A percentile compares a stretch with the other conserved stretches of the same genome.
These are phyloP conservation scores for Malassezia cuniculi DNA, from an alignment of 1,284 basidiomycete species.

Conservation along the genomic window DNA sequence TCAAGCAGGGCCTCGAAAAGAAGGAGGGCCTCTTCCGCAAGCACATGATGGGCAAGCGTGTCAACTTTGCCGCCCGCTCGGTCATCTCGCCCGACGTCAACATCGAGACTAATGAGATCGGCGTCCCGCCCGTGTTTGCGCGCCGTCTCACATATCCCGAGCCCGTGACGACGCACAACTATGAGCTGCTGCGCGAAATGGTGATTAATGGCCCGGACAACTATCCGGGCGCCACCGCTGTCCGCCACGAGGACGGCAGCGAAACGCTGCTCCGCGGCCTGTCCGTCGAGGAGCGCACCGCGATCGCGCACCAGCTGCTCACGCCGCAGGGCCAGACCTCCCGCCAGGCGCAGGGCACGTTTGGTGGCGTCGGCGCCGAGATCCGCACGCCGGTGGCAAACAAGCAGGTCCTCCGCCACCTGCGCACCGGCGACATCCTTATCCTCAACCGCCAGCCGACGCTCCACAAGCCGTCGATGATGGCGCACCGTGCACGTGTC, in stretches of 20 bases:
- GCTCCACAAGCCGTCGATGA: conserved; percentile 99
- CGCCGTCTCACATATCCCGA: conserved; percentile 94
- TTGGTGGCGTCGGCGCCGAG: conserved; percentile 35
- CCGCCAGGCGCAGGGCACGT: conserved; percentile 35
- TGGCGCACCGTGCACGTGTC: conserved; percentile 89
- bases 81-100: conserved; percentile 99
- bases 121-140: conserved; percentile 93
- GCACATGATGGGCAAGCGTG: conserved; percentile 99
- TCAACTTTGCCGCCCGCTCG: conserved; percentile 96
- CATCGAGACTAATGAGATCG: conserved; percentile 98
- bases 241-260: conserved; percentile 78
- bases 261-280: conserved; percentile 55
- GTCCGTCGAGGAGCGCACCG: conserved; percentile 71
- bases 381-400: conserved; percentile 54
- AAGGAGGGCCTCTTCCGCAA: conserved; percentile 97
- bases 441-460: conserved; percentile 97
- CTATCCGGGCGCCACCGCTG: conserved; percentile 85
- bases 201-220: conserved; percentile 82
- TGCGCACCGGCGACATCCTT: conserved; percentile 86
- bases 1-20: conserved; percentile 96
- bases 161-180: conserved; percentile 83
- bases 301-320: conserved; percentile 89
- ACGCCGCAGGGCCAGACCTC: conserved; percentile 66
- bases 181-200: conserved; percentile 72
- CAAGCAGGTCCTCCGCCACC: conserved; percentile 94